Conservation (phyloP, 352 stramenopile species). For the Globisporangium yorkense region DNA sequence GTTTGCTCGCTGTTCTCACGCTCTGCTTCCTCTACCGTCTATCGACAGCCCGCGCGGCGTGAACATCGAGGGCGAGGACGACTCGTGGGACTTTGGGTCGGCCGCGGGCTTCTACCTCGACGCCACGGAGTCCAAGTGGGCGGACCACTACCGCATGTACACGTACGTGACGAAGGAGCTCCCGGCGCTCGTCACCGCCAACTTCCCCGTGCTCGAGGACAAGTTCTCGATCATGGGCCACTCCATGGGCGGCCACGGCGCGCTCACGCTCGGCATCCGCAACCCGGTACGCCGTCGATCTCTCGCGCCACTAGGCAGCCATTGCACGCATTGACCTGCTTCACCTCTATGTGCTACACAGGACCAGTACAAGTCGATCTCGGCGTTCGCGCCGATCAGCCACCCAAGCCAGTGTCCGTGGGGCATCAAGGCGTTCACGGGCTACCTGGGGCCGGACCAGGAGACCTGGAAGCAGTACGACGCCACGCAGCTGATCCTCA, state of each 20-base stretch:
- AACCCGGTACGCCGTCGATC: conserved; percentile 43
- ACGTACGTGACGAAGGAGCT: conserved; percentile 96
- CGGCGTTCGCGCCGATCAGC: conserved; percentile 95
- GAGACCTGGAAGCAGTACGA: conserved; percentile 89
- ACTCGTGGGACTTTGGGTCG: conserved; percentile 95
- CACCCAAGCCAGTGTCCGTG: conserved; percentile 96
- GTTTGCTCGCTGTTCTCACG: not conserved
- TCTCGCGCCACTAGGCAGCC: not conserved
- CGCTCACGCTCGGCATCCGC: conserved; percentile 92
- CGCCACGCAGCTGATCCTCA: conserved; percentile 85
- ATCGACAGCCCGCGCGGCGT: conserved; percentile 81
- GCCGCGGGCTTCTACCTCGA: conserved; percentile 98
- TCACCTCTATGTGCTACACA: conserved; percentile 3
- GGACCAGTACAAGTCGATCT: conserved; percentile 90
- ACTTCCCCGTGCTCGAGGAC: conserved; percentile 85
- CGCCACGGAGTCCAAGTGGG: conserved; percentile 91
- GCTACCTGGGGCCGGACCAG: conserved; percentile 93
- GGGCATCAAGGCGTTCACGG: conserved; percentile 97
- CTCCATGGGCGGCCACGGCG: conserved; percentile 97
- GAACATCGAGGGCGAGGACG: conserved; percentile 90
- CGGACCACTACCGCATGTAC: conserved; percentile 97
- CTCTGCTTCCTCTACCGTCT: not conserved
- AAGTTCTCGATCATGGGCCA: conserved; percentile 93
- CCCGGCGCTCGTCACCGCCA: conserved; percentile 78
- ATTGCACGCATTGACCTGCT: not conserved